Percentiles rank a stretch among this genome's conserved stretches.
Conservation (phyloP, 192 early-diverging fungal species). For the Gonapodya sp. region DNA sequence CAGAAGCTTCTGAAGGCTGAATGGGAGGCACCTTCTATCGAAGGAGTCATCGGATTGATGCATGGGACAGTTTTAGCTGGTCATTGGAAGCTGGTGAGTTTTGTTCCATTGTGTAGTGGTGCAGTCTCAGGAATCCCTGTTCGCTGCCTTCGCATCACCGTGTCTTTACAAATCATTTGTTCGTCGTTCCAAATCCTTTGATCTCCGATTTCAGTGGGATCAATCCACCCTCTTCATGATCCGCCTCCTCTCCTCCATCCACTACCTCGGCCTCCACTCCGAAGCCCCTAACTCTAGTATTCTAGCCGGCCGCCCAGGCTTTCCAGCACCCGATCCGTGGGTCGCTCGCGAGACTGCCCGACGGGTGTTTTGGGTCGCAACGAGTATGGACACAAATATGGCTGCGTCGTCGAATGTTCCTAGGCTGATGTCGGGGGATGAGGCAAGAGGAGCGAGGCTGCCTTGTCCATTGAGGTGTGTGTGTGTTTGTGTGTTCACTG, state of each 20-base stretch:
- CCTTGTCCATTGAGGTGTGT: neutral
- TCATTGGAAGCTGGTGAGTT: neutral
- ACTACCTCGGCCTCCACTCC: neutral
- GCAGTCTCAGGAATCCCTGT: no score
- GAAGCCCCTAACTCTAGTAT: neutral
- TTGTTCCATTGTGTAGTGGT: neutral
- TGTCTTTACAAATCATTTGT: no score
- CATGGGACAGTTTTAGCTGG: neutral
- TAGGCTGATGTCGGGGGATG: neutral
- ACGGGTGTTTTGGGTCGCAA: neutral
- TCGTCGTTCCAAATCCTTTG: no score
- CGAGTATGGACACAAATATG: neutral
- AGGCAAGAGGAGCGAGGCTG: neutral
- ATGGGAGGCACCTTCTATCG: neutral
- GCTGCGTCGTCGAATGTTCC: neutral
- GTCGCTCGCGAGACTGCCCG: neutral
- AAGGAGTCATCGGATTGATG: neutral
- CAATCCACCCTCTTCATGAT: neutral
- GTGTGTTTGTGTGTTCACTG: neutral
- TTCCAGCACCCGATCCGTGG: neutral
- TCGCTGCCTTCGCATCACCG: no score
- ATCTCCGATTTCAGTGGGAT: neutral
- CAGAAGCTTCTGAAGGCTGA: neutral
- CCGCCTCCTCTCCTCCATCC: neutral
- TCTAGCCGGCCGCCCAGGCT: neutral